Evolutionary conservation across 2,329 filamentous ascomycete genomes (phyloP).

Genomic region (Fusarium paranaense): DNA sequence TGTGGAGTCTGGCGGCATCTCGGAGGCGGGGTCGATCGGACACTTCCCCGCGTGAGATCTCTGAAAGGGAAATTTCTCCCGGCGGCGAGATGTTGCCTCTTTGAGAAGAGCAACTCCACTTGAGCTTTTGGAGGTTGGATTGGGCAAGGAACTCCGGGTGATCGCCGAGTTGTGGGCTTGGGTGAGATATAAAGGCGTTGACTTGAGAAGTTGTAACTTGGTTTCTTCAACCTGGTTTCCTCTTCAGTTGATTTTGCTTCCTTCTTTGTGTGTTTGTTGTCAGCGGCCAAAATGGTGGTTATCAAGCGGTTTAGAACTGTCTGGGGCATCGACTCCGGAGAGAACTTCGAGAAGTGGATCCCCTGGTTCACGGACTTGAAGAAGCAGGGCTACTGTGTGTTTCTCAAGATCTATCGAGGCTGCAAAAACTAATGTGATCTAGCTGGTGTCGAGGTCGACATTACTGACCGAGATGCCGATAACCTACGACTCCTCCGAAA

Average conservation of each 20-base stretch:
- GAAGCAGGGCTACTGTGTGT: conserved; percentile 24
- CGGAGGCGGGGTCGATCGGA: background rate
- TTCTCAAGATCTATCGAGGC: accelerated
- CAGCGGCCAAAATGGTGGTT: background rate
- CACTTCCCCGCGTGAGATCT: background rate
- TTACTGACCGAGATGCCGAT: background rate
- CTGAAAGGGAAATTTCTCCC: conserved; percentile 1
- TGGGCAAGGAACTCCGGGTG: background rate
- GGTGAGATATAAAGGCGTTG: background rate
- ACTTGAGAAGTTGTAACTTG: background rate
- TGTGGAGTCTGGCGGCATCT: background rate
- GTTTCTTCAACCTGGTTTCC: background rate
- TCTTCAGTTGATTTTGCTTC: background rate
- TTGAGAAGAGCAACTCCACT: background rate
- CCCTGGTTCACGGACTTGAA: conserved; percentile 25
- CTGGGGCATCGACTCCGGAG: conserved; percentile 17
- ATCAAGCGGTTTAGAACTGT: conserved; percentile 22
- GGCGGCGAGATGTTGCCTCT: conserved; percentile 2
- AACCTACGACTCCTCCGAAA: background rate
- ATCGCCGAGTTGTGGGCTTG: background rate
- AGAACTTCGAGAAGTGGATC: conserved; percentile 20
- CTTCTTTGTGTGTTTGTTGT: background rate
- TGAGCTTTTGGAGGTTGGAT: background rate
- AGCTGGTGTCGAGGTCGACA: background rate
- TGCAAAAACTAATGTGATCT: background rate